phyloP scores from a whole-genome alignment of 306 rosid species.

The Quercus aquifolioides region DNA sequence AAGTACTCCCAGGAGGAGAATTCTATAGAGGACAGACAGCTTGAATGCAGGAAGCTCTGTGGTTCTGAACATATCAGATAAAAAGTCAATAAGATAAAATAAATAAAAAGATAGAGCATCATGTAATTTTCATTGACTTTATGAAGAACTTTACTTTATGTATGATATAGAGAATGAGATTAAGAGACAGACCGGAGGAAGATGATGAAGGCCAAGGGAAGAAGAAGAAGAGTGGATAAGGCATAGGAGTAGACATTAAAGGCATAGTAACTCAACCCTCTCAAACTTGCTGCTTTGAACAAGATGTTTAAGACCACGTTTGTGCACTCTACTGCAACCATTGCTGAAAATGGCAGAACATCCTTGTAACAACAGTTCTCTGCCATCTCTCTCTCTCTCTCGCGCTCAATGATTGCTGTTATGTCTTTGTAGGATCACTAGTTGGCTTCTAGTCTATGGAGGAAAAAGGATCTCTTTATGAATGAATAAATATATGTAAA shows the following conservation, averaged over 20 bases:
- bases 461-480: not conserved
- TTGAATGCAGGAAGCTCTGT: conserved; percentile 44
- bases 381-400: conserved; percentile 29
- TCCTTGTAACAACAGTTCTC: conserved; percentile 26
- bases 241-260: conserved; percentile 47
- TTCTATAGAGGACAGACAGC: conserved; percentile 18
- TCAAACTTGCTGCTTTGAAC: conserved; percentile 50
- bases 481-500: too few relatives aligned
- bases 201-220: conserved; percentile 41
- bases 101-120: not conserved
- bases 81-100: not conserved
- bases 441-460: not conserved
- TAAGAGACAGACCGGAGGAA: not conserved
- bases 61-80: conserved; percentile 26
- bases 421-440: not conserved
- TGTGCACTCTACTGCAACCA: conserved; percentile 46
- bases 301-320: conserved; percentile 41
- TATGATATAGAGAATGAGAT: not conserved
- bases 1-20: conserved; percentile 39
- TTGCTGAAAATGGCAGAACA: conserved; percentile 40
- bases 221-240: conserved; percentile 40
- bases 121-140: not conserved
- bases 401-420: not conserved
- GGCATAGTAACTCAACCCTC: conserved; percentile 48
- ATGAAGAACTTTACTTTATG: not conserved